Conservation (phyloP, 2,329 filamentous ascomycete genomes). For the Aspergillus sp. region DNA sequence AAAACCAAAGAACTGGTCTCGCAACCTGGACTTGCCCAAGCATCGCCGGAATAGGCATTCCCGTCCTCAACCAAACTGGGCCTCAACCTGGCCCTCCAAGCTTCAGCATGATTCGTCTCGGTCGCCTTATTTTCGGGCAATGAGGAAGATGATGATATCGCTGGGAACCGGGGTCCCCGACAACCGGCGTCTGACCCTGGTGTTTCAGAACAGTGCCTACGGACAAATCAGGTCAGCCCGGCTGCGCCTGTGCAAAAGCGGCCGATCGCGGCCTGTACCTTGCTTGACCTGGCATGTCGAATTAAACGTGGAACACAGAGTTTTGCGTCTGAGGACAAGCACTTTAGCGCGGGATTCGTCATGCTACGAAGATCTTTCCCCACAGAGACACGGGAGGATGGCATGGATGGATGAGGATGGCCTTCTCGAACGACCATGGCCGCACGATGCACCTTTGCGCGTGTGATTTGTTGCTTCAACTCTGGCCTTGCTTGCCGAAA, state of each 20-base stretch:
- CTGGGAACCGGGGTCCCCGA: not conserved
- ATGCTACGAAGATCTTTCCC: slow-evolving; percentile 12
- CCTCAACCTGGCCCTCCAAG: not conserved
- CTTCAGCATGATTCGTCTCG: not conserved
- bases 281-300: slow-evolving; percentile 2
- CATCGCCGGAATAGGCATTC: slow-evolving; percentile 8
- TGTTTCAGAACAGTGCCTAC: not conserved
- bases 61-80: not conserved
- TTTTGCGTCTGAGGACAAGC: slow-evolving; percentile 8
- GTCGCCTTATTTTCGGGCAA: not conserved
- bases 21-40: not conserved
- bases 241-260: not conserved
- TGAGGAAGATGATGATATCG: not conserved
- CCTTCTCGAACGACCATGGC: slow-evolving; percentile 3
- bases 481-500: not conserved
- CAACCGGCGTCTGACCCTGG: not conserved
- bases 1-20: not conserved
- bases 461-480: not conserved
- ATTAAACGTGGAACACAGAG: slow-evolving; percentile 8
- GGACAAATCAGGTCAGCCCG: not conserved
- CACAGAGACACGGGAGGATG: slow-evolving; percentile 3
- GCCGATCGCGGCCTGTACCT: slow-evolving; percentile 1
- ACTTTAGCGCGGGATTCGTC: slow-evolving; percentile 11
- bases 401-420: not conserved
- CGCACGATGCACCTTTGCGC: slow-evolving; percentile 6